Conservation (phyloP, 1,284 basidiomycete genomes). For the Sparassis latifolia region DNA sequence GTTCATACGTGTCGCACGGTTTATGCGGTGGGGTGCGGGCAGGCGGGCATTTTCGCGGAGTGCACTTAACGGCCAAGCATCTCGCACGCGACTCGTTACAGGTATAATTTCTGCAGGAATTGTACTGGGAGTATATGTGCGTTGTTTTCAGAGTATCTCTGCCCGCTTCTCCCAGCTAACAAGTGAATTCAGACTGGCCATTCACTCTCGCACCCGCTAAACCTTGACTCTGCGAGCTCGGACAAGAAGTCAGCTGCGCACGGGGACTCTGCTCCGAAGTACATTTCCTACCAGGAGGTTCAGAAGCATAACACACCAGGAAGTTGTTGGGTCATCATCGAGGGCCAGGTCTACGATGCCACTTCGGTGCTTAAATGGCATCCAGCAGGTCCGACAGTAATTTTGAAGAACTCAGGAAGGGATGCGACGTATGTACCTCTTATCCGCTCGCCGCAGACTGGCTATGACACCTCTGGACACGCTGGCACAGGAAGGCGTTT, state of each 20-base stretch:
- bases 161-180: background rate
- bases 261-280: slow-evolving; percentile 1
- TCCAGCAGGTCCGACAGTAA: slow-evolving; percentile 44
- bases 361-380: slow-evolving; percentile 46
- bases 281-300: slow-evolving; percentile 41
- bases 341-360: slow-evolving; percentile 34
- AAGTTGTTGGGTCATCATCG: slow-evolving; percentile 48
- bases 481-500: slow-evolving; percentile 24
- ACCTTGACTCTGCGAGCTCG: slow-evolving; percentile 2
- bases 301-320: slow-evolving; percentile 41
- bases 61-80: background rate
- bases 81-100: background rate
- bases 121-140: background rate
- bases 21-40: background rate
- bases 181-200: slow-evolving; percentile 1
- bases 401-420: slow-evolving; percentile 44
- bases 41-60: background rate
- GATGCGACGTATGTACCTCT: slow-evolving; percentile 42
- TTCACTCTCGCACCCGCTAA: background rate
- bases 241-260: background rate
- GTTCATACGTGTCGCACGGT: background rate
- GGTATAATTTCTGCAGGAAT: background rate
- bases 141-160: background rate
- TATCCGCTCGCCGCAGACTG: background rate
- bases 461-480: background rate